Conservation (phyloP, 768 basidiomycete genomes). For the Collybiopsis confluens region DNA sequence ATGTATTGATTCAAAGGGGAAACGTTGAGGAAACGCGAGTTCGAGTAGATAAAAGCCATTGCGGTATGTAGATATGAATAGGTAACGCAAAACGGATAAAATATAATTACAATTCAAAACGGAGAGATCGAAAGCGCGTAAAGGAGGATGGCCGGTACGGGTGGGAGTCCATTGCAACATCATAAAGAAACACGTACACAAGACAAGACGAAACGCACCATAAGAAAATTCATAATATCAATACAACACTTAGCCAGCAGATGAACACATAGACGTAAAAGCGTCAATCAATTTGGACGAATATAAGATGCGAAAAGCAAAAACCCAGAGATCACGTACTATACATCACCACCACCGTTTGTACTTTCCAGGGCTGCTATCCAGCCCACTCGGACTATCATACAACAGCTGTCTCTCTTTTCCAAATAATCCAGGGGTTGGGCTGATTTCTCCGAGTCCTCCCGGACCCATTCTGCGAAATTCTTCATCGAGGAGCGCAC, state of each 20-base stretch:
- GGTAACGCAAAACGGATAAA: too few species aligned
- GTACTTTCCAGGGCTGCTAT: constrained; percentile 49
- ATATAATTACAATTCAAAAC: too few species aligned
- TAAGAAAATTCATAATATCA: constrained; percentile 1
- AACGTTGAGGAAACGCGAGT: too few species aligned
- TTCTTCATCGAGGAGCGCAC: constrained; percentile 67
- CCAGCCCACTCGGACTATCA: constrained; percentile 62
- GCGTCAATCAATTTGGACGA: neutral
- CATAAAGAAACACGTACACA: neutral
- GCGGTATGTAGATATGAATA: too few species aligned
- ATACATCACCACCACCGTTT: constrained; percentile 45
- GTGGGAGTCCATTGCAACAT: too few species aligned
- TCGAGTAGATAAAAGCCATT: too few species aligned
- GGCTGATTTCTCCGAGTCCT: constrained; percentile 41
- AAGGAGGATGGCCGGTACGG: too few species aligned
- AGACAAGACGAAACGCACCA: constrained; percentile 1
- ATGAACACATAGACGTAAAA: neutral
- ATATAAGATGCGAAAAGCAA: neutral
- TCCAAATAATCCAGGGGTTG: constrained; percentile 58
- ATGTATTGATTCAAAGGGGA: neutral
- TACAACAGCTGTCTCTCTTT: constrained; percentile 54
- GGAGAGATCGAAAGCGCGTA: too few species aligned
- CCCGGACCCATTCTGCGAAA: constrained; percentile 44
- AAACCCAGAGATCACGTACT: neutral
- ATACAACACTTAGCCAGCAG: constrained; percentile 4